These are phyloP conservation scores for Hypoxylon sp. DNA, from an alignment of 2,329 filamentous ascomycete species.

Conservation along the genomic window DNA sequence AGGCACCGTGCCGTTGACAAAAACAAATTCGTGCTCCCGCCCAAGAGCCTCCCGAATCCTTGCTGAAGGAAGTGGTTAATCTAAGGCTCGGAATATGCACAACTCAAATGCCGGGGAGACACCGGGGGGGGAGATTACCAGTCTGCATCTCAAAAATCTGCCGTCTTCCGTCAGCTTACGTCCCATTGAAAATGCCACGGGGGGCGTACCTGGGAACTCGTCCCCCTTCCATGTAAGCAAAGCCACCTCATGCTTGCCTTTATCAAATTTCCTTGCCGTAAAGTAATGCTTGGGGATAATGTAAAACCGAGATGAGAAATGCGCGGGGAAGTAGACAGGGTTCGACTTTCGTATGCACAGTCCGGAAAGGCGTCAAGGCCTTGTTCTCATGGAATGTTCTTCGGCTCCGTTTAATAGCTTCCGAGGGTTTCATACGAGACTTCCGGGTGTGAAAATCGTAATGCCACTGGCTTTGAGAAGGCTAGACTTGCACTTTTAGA, in stretches of 20 bases:
- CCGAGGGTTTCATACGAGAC: constrained; percentile 14
- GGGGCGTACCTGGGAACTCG: constrained; percentile 45
- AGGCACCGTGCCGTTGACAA: constrained; percentile 46
- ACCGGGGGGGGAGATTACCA: constrained; percentile 32
- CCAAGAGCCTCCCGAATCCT: constrained; percentile 48
- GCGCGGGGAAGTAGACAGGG: constrained; percentile 5
- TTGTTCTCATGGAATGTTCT: neutral
- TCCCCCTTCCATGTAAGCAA: constrained; percentile 47
- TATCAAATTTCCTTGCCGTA: constrained; percentile 8
- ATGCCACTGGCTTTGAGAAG: constrained; percentile 3
- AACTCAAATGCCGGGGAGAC: neutral
- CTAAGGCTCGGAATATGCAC: constrained; percentile 12
- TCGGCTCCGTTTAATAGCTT: constrained; percentile 15
- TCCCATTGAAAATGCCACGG: constrained; percentile 16
- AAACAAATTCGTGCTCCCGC: constrained; percentile 47
- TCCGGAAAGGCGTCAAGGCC: constrained; percentile 3
- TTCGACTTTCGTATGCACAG: constrained; percentile 11
- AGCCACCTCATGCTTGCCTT: constrained; percentile 34
- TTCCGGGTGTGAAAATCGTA: constrained; percentile 9
- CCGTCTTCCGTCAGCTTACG: constrained; percentile 24
- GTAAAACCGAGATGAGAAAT: constrained; percentile 18
- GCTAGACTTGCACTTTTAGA: constrained; percentile 11
- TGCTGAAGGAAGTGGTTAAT: constrained; percentile 39
- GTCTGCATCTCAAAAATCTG: constrained; percentile 51
- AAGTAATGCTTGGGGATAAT: constrained; percentile 4